Evolutionary conservation across 371 early-diverging fungal species (phyloP), one percentile per base, ranked within the genome.

Genomic region (Rhizopus delemar): DNA sequence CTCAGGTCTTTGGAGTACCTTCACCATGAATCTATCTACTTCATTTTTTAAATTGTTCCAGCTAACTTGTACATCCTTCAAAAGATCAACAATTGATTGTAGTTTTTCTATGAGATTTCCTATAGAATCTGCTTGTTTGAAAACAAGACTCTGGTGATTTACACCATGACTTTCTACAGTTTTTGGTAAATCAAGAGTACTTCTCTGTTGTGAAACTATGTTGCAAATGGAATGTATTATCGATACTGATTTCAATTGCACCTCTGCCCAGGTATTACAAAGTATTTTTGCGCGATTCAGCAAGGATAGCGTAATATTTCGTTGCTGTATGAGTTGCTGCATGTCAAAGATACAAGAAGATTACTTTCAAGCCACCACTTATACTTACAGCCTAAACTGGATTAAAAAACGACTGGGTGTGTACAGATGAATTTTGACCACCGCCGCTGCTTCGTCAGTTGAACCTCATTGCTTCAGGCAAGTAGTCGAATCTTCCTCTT

Each of bases 401-500:
- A 22, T 22, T 22, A 22, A 22, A 22, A 22, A 22, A 22, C 22
- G 22, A 22, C 22, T 13, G 45, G 8, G 15, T 13, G 15, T 22
- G 15, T 45, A 6, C 45, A 13, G 32, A 29, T 46, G 43, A 31
- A 43, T 41, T 46, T 41, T 9, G 35, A 46, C 34, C 22, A 46
- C 16, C 43, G 43, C 43, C 15, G 4, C 43, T 15, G 6, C 43
- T n/a, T 43, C 36, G 11, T 11, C 36, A 36, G 36, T 36, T 36
- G 2, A 36, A 36, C 36, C 36, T 22, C 36, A 36, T 8, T 36
- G 36, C 36, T 11, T 36, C 36, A 36, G 11, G 36, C 6, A 43
- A 43, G 43, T 6, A 11, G n/a, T 43, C 13, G 11, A 62, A 62
- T 58, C 66, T 58, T 59, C 52, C 66, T 66, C 66, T 66, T 62